phyloP scores from a whole-genome alignment of 2,329 filamentous ascomycete species.

The Cladosporium oxysporum region DNA sequence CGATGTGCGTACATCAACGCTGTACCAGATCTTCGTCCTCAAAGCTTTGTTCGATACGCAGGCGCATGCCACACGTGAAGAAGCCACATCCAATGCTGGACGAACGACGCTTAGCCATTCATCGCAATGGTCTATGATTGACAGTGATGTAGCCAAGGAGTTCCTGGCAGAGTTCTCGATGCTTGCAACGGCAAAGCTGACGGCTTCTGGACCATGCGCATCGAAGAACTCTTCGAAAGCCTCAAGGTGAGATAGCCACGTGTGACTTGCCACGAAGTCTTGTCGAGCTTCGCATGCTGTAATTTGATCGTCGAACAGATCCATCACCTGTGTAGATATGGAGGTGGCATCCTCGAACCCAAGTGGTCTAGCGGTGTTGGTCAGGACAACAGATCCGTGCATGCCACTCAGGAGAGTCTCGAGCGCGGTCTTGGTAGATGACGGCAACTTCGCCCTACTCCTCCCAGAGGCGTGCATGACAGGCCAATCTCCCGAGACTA shows the following conservation, averaged over 20 bases:
- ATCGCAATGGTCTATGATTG: conserved; percentile 7
- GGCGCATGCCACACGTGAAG: not conserved
- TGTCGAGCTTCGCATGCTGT: conserved; percentile 74
- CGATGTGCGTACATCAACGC: conserved; percentile 89
- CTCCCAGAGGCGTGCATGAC: not conserved
- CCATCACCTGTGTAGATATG: conserved; percentile 17
- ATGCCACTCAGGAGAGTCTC: not conserved
- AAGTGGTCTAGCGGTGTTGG: not conserved
- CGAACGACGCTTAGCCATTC: not conserved
- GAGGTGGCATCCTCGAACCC: not conserved
- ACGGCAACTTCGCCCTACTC: not conserved
- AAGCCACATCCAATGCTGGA: not conserved
- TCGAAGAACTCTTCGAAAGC: conserved; percentile 5
- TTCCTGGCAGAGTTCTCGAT: not conserved
- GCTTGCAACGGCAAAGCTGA: not conserved
- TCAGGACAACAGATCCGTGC: not conserved
- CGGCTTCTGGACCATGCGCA: not conserved
- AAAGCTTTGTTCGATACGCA: conserved; percentile 3
- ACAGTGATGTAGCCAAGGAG: not conserved
- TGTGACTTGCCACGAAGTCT: conserved; percentile 80
- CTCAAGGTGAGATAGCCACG: conserved; percentile 48
- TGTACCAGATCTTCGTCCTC: conserved; percentile 98
- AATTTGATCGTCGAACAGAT: conserved; percentile 71
- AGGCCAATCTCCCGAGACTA: not conserved
- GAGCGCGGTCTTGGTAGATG: not conserved